Evolutionary conservation across 768 basidiomycete genomes (phyloP).

Genomic region (Suillus lakei): DNA sequence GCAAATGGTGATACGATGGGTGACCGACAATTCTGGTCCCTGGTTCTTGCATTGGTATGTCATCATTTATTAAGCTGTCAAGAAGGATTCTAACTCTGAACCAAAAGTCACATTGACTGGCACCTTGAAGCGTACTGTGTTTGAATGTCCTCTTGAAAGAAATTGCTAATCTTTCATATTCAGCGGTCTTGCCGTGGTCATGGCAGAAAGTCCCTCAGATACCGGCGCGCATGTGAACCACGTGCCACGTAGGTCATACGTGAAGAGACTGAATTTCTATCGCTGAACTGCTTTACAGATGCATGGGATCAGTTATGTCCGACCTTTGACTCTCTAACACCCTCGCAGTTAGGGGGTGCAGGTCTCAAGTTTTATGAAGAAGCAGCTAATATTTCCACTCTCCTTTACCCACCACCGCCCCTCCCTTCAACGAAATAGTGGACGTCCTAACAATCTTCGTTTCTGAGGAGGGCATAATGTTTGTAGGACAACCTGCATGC

Average conservation of each 20-base stretch:
- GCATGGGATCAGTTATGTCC: constrained; percentile 33
- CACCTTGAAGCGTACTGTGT: constrained; percentile 23
- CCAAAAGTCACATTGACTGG: constrained; percentile 21
- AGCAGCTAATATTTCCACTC: constrained; percentile 23
- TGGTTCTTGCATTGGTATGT: constrained; percentile 42
- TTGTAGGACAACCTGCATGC: not conserved
- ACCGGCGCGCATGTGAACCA: not conserved
- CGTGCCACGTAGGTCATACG: not conserved
- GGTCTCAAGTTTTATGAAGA: constrained; percentile 20
- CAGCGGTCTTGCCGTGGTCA: constrained; percentile 36
- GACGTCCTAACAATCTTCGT: not conserved
- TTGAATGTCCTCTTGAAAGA: not conserved
- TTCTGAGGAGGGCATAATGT: not conserved
- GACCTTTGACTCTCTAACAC: constrained; percentile 20
- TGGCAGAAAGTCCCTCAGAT: constrained; percentile 30
- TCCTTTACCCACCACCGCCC: constrained; percentile 16
- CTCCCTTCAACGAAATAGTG: no score
- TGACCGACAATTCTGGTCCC: constrained; percentile 66
- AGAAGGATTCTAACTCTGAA: not conserved
- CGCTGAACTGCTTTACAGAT: constrained; percentile 12
- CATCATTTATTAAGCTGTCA: not conserved
- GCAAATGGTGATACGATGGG: constrained; percentile 58
- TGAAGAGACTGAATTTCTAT: not conserved
- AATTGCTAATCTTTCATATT: not conserved
- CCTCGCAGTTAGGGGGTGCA: constrained; percentile 24